Conservation (phyloP, 163 green algal species). For the Trebouxia gelatinosa region DNA sequence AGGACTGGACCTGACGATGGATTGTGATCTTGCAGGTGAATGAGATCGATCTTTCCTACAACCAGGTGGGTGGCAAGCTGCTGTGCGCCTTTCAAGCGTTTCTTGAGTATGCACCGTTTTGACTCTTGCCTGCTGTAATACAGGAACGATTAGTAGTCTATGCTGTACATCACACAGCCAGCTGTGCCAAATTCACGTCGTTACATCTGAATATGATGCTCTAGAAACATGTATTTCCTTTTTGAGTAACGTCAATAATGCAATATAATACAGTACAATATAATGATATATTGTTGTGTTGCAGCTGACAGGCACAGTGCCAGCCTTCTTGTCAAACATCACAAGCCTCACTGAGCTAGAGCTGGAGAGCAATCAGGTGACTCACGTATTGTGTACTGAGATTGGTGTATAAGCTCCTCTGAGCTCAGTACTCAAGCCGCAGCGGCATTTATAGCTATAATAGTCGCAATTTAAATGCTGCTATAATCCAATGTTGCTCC, state of each 20-base stretch:
- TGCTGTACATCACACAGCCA: not conserved
- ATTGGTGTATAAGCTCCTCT: too few relatives aligned
- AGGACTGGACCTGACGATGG: too few relatives aligned
- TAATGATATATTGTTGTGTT: too few relatives aligned
- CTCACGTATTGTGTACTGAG: too few relatives aligned
- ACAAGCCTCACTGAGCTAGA: not conserved
- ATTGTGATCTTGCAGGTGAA: too few relatives aligned
- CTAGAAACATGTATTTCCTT: not conserved
- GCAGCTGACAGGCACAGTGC: not conserved
- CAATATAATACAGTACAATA: not conserved
- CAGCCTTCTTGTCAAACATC: not conserved
- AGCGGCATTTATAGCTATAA: not conserved
- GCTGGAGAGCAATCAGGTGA: not conserved
- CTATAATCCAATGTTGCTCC: not conserved
- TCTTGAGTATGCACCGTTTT: not conserved
- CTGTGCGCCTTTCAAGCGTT: not conserved
- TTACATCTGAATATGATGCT: not conserved
- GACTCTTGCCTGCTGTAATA: not conserved
- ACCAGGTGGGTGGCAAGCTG: not conserved
- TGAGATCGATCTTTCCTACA: slow-evolving; percentile 17
- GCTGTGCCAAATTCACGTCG: not conserved
- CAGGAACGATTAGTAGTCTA: not conserved
- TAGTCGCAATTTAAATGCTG: not conserved
- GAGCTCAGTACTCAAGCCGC: too few relatives aligned
- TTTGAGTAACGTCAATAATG: not conserved